Conservation (phyloP, 2,329 filamentous ascomycete genomes). For the Uncinocarpus reesii region DNA sequence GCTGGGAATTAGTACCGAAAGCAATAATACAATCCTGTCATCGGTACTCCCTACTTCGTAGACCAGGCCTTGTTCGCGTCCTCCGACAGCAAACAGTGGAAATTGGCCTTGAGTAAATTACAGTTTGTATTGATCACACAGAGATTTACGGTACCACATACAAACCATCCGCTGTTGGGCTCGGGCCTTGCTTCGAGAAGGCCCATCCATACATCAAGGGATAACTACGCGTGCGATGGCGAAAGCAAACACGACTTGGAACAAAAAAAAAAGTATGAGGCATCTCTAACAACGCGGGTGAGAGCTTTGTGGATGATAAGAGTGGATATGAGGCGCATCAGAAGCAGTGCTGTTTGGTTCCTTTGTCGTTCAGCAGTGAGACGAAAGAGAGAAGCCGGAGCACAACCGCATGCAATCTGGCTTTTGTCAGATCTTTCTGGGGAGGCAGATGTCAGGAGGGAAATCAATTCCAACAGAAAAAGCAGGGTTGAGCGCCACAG, state of each 20-base stretch:
- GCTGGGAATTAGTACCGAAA: no score
- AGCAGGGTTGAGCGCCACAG: constrained; percentile 5
- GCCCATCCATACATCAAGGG: no score
- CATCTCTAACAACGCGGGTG: no score
- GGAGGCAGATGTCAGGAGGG: not conserved
- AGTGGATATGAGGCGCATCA: not conserved
- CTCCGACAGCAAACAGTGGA: constrained; percentile 8
- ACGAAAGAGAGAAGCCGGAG: not conserved
- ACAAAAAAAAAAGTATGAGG: no score
- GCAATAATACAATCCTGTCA: not conserved
- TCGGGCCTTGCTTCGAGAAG: no score
- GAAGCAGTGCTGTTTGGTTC: not conserved
- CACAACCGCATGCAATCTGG: constrained; percentile 7
- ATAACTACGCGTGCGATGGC: no score
- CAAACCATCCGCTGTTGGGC: not conserved
- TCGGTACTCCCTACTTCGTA: not conserved
- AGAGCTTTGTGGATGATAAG: no score
- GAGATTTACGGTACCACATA: not conserved
- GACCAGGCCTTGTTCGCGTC: not conserved
- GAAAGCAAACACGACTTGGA: no score
- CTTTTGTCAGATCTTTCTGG: not conserved
- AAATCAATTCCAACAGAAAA: constrained; percentile 4
- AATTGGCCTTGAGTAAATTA: constrained; percentile 1
- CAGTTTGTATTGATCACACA: not conserved
- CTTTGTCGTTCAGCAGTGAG: not conserved